Evolutionary conservation across 345 rosid species (phyloP).

Genomic region (Limnanthes douglasii): DNA sequence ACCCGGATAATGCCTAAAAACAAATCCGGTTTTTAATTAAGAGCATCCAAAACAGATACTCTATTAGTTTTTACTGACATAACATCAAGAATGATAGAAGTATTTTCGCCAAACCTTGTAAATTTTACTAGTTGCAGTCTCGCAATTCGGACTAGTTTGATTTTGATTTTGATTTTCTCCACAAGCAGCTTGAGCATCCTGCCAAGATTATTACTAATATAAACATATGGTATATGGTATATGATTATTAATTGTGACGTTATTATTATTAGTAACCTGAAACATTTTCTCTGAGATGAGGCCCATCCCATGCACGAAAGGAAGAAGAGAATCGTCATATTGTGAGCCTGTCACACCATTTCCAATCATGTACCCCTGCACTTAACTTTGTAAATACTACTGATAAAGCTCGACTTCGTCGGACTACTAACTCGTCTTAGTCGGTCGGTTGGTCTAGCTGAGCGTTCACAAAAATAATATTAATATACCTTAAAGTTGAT

Average conservation of each 20-base stretch:
- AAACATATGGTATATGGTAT: neutral
- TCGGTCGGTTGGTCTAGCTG: too few relatives aligned
- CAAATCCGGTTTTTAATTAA: too few relatives aligned
- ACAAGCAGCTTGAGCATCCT: slow-evolving; percentile 21
- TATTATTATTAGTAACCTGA: slow-evolving; percentile 9
- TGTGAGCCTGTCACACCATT: slow-evolving; percentile 16
- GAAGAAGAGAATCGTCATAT: slow-evolving; percentile 26
- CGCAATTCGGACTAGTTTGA: slow-evolving; percentile 8
- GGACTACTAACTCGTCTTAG: neutral
- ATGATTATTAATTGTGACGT: neutral
- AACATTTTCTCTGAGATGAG: slow-evolving; percentile 29
- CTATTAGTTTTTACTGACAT: neutral
- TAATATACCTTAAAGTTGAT: slow-evolving; percentile 14
- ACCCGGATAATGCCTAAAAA: slow-evolving; percentile 16
- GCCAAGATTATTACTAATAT: neutral
- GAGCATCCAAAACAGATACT: too few relatives aligned
- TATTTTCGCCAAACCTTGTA: slow-evolving; percentile 9
- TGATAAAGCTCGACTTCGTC: neutral
- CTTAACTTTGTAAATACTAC: neutral
- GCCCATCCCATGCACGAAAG: slow-evolving; percentile 33
- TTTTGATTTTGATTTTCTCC: slow-evolving; percentile 14
- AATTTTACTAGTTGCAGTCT: slow-evolving; percentile 5
- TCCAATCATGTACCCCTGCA: slow-evolving; percentile 34
- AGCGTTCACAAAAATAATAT: too few relatives aligned
- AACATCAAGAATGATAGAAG: neutral